phyloP scores from a whole-genome alignment of 225 moss, liverwort and hornwort genomes.

The Neckera pumila region DNA sequence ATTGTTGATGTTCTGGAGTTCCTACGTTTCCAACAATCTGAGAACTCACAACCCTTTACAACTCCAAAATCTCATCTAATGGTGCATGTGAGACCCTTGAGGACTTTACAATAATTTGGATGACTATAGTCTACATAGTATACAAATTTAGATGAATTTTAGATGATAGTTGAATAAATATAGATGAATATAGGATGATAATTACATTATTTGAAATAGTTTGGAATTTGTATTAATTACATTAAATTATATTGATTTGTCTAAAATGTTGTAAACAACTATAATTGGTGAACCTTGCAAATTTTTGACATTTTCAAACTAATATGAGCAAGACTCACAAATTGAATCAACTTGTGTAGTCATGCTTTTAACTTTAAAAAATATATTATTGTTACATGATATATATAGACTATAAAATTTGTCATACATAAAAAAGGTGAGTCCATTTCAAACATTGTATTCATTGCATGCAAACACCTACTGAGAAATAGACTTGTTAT shows the following conservation, averaged over 20 bases:
- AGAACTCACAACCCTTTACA: too few species aligned
- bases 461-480: too few species aligned
- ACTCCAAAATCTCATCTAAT: too few species aligned
- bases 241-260: neutral
- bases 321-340: rapidly evolving
- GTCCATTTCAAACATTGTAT: too few species aligned
- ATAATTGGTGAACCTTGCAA: neutral
- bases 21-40: too few species aligned
- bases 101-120: too few species aligned
- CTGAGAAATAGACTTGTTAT: too few species aligned
- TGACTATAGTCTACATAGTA: neutral
- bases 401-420: neutral
- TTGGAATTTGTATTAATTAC: neutral
- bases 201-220: neutral
- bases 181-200: neutral
- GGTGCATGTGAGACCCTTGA: neutral
- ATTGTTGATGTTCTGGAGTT: too few species aligned
- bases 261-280: neutral
- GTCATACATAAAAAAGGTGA: neutral
- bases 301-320: neutral
- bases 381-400: neutral
- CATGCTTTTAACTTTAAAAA: neutral
- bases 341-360: neutral
- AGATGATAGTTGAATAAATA: neutral
- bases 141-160: neutral